Evolutionary conservation across 306 rosid species (phyloP), one percentile per base, ranked within the genome.

Genomic region (Cucurbita ficifolia): DNA sequence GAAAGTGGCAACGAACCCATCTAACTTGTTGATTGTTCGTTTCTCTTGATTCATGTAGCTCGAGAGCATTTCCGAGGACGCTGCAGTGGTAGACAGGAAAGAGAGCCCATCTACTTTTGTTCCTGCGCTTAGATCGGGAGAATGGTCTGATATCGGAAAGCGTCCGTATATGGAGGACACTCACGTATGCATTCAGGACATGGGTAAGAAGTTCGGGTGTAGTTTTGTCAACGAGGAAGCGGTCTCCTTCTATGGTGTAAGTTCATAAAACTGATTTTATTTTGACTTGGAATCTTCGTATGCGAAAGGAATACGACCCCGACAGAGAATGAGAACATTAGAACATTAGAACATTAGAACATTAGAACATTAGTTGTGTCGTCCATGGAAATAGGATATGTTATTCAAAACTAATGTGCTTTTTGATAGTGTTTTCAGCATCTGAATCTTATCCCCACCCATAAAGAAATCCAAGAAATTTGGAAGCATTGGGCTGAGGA

Each of bases 211-310:
- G 77, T 91, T 84, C 65, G 92, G 85, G 45, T 77, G 67, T 74
- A 64, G 81, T 56, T 67, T 18, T 0, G 80, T 68, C 52, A 12
- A 56, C 18, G 82, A 78, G 38, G 91, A 89, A 83, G 85, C 89
- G 67, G 46, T 95, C 84, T 95, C 99, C 72, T 89, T 94, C 67
- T 94, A 89, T 82, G 97, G 97, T 58, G 99, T 94, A 86, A 84
- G 96, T 81, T 68, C 69, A 78, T 62, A 59, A 69, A 74, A 12
- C 7, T 3, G 10, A 48, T 7, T 11, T 43, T 18, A 42, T 42
- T 45, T 18, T 19, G 13, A 43, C 21, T 68, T 68, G 40, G 39
- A 59, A 59, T 59, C 65, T 8, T 21, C 10, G 33, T 35, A 10
- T 55, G 35, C 16, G 9, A 21, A 55, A 9, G 35, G 61, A 55